Evolutionary conservation across 352 stramenopile genomes (phyloP).

Genomic region (Plasmopara halstedii): DNA sequence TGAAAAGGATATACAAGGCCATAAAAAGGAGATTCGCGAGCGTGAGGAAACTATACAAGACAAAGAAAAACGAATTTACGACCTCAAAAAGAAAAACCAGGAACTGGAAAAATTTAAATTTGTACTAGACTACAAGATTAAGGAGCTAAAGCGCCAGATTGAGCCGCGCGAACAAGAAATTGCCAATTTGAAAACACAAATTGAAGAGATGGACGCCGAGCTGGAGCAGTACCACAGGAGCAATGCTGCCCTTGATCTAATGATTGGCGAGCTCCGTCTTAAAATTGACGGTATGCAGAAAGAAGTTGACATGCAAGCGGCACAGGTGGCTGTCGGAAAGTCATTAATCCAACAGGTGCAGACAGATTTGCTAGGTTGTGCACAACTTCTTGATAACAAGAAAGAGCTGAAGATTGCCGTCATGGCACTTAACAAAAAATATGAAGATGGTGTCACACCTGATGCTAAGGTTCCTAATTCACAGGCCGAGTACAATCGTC

Average conservation of each 20-base stretch:
- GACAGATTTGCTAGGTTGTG: constrained; percentile 62
- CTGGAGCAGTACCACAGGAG: constrained; percentile 94
- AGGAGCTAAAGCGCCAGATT: constrained; percentile 94
- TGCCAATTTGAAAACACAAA: constrained; percentile 90
- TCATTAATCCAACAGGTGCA: constrained; percentile 71
- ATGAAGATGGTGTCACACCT: constrained; percentile 57
- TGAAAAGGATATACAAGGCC: constrained; percentile 89
- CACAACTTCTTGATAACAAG: constrained; percentile 65
- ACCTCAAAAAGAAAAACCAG: constrained; percentile 97
- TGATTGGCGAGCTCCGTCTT: constrained; percentile 91
- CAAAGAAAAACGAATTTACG: constrained; percentile 96
- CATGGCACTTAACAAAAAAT: constrained; percentile 84
- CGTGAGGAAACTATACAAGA: constrained; percentile 93
- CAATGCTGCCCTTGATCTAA: constrained; percentile 89
- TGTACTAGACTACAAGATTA: constrained; percentile 96
- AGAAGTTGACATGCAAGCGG: constrained; percentile 62
- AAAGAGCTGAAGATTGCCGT: constrained; percentile 71
- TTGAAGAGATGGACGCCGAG: constrained; percentile 94
- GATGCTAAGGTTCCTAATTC: constrained; percentile 87
- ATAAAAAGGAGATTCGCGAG: constrained; percentile 91
- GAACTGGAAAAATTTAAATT: constrained; percentile 98
- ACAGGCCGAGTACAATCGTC: constrained; percentile 86
- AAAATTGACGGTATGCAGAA: constrained; percentile 92
- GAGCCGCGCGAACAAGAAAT: constrained; percentile 94
- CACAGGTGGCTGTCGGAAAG: constrained; percentile 55